Conservation (phyloP, 495 filamentous ascomycete genomes). For the Collariella sp. region DNA sequence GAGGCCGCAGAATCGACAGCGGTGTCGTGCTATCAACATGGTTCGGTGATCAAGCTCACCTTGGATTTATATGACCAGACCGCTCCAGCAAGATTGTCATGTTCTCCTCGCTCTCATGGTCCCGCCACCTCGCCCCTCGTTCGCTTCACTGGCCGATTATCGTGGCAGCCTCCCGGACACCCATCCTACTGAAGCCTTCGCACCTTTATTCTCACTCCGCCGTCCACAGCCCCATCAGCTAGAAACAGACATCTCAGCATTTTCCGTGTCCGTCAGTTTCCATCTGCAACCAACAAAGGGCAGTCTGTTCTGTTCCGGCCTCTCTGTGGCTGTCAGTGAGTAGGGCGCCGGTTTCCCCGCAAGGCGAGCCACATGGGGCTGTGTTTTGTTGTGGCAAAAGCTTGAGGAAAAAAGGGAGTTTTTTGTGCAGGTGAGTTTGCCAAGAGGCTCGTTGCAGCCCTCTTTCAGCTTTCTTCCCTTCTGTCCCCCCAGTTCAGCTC, state of each 20-base stretch:
- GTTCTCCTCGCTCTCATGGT: not conserved
- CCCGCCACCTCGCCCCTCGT: not conserved
- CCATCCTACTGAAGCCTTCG: not conserved
- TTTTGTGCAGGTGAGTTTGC: not conserved
- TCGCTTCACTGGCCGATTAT: not conserved
- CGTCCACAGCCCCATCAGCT: no score
- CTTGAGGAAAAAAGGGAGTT: no score
- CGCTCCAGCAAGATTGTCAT: not conserved
- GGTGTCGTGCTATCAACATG: constrained; percentile 1
- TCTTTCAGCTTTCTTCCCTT: constrained; percentile 5
- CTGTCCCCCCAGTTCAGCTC: not conserved
- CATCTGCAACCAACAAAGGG: no score
- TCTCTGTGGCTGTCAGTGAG: no score
- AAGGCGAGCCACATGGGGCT: no score
- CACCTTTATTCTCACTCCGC: not conserved
- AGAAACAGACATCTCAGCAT: no score
- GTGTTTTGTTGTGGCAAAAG: no score
- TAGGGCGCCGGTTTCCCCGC: no score
- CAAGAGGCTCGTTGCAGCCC: constrained; percentile 1
- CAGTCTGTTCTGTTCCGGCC: no score
- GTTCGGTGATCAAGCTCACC: not conserved
- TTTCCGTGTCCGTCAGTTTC: no score
- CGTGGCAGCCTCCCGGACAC: not conserved
- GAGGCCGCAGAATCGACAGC: not conserved
- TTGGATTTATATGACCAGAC: constrained; percentile 2